Evolutionary conservation across 2,329 filamentous ascomycete genomes (phyloP), one percentile per base, ranked within the genome.

Genomic region (Aspergillus hortae): DNA sequence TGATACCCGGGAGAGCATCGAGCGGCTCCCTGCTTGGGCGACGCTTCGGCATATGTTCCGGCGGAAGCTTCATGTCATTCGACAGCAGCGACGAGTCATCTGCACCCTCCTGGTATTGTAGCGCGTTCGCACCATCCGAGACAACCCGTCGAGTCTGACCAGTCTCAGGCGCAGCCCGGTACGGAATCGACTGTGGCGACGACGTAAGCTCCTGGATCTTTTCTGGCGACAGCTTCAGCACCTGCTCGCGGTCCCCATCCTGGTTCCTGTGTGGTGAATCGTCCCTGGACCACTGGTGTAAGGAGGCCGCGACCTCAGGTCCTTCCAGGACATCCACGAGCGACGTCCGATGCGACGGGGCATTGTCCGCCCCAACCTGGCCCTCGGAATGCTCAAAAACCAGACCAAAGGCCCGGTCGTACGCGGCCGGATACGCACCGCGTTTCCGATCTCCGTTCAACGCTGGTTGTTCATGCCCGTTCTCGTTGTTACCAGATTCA

Each of bases 181-280:
- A 62, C 3, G 80, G 78, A n/a, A 83, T 71, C 40, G 78, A 82
- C 14, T 79, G 72, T 7, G 80, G 78, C 11, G 80, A 80, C 14
- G 74, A 67, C 5, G 79, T 80, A 40, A 84, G 73, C 42, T 81
- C 79, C 40, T 80, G 74, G 2, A 84, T 78, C 63, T 82, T 75
- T 38, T 74, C 74, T 2, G 77, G 75, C 3, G 80, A 82, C 27
- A 83, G 67, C 59, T 80, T 83, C 52, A 80, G 64, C 3, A 77
- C 55, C 12, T 44, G 54, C 6, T 61, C 56, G 36, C 45, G 51
- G 17, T 60, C 64, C 45, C 66, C 63, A 19, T 68, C 66, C 11
- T 62, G 61, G 6, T 58, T 51, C 36, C 57, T 54, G 9, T 27
- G 46, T 15, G 61, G 60, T n/a, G 63, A 59, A 6, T 49, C 48